Evolutionary conservation across 2,329 filamentous ascomycete species (phyloP).

Genomic region (Aspergillus fumigatiaffinis): DNA sequence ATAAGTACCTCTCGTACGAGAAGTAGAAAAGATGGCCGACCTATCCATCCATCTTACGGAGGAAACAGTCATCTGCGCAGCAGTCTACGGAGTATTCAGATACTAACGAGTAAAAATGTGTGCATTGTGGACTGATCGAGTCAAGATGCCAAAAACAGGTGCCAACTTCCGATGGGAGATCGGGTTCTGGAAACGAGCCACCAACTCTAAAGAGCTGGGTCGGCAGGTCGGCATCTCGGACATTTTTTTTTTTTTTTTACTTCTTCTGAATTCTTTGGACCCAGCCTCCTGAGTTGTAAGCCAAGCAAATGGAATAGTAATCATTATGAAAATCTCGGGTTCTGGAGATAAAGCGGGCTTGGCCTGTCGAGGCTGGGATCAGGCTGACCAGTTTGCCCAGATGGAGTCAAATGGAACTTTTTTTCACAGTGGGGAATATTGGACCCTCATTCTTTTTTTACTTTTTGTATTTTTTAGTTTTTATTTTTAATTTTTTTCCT

Average conservation of each 20-base stretch:
- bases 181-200: background rate
- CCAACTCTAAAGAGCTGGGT: background rate
- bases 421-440: conserved; percentile 4
- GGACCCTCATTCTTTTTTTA: background rate
- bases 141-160: background rate
- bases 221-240: conserved; percentile 21
- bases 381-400: too few relatives aligned
- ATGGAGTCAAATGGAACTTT: background rate
- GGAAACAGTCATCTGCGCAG: background rate
- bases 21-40: too few relatives aligned
- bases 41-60: conserved; percentile 2
- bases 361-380: too few relatives aligned
- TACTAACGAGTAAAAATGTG: background rate
- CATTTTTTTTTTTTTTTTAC: background rate
- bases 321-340: too few relatives aligned
- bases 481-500: background rate
- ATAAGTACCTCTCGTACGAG: too few relatives aligned
- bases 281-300: too few relatives aligned
- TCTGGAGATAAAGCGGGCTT: too few relatives aligned
- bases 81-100: too few relatives aligned
- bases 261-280: too few relatives aligned
- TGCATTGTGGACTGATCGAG: background rate
- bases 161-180: conserved; percentile 1
- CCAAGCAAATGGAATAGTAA: too few relatives aligned
- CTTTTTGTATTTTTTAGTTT: background rate